Base-by-base conservation (phyloP, 352 stramenopile species). In the Globisporangium middletonii region DNA sequence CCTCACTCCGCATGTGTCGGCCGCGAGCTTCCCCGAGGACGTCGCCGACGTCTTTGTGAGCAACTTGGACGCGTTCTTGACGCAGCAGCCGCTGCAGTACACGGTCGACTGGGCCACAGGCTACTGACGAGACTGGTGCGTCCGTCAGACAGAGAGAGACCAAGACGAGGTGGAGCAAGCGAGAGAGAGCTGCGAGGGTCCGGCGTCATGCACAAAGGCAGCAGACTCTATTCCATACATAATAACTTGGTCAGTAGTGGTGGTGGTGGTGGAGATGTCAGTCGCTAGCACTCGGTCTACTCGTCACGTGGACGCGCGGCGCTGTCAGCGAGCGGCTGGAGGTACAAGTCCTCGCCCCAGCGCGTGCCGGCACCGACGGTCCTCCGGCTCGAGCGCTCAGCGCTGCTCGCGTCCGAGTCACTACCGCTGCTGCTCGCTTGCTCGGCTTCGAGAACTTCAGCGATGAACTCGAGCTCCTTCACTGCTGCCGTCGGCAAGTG, bases 1-100 rank as follows among this genome's bases (percentile, higher is more conserved):
- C 33, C 61, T 97, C 26, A 95, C 88, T 30, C 86, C 86, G 26
- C 86, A 97, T 60, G 77, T 95, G 0, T 79, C 83, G 23, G 88
- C 79, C 33, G 74, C 82, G 35, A 94, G 88, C 50, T 84, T 87
- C 48, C 67, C 73, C 1, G 72, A 79, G 30, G 84, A 94, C 56
- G 84, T 96, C 27, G 86, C 81, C 38, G 68, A 72, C 5, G 68
- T 96, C 19, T 94, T 97, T 43, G 41, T 83, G 8, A 49, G 66
- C 30, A 88, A 88, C 68, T 65, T 85, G 54, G 77, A 84, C 33
- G 62, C 58, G 42, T 86, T 71, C 55, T 60, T 86, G 18, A 45
- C 60, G 23, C 51, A 57, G 28, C 50, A 83, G 49, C 69, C 64
- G 4, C 56, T 88, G 15, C 49, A 62, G n/a, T 88, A 76, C 60